Evolutionary conservation across 495 filamentous ascomycete species (phyloP), one percentile per base, ranked within the genome.

Genomic region (Xylaria venustula): DNA sequence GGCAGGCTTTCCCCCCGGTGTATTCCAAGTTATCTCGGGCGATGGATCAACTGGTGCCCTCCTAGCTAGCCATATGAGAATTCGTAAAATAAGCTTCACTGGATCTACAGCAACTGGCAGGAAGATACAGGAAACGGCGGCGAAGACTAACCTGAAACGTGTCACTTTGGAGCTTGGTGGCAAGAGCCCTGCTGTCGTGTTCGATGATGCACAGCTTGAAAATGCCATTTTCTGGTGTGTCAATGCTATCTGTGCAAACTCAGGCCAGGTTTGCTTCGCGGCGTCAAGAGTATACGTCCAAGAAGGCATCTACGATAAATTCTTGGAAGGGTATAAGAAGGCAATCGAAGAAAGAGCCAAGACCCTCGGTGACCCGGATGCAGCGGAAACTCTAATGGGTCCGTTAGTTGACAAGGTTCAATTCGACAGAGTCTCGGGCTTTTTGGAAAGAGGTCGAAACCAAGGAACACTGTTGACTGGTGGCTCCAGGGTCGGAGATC

Each of bases 91-190:
- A 17, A 61, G 53, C 0, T 75, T 87, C 57, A 83, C 79, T 22
- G 80, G 73, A 15, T 79, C 85, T 34, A 77, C 77, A 1, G 75
- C 71, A 12, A 73, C 76, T 7, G 75, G 72, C 2, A 76, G 71
- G 19, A 75, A 78, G 42, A 68, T 80, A 30, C 68, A 74, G 40
- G 65, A 73, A 59, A 57, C 63, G 54, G 73, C 82, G 2, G 73
- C 78, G 0, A 67, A 71, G 34, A 73, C 66, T 2, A 85, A 84
- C 53, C 64, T 85, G 50, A 87, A 85, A 66, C 88, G 86, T 65
- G 83, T 89, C 28, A 90, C 87, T 12, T 85, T 91, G 79, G 89
- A 92, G 68, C 81, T 91, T 6, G 89, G 89, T 37, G 89, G 89
- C 17, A 91, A 90, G 73, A 86, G 81, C 37, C 87, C 89, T 0